Percentiles rank a stretch among this genome's conserved stretches.
phyloP scores from a whole-genome alignment of 148 eudicot genomes.

The Chenopodium berlandieri region DNA sequence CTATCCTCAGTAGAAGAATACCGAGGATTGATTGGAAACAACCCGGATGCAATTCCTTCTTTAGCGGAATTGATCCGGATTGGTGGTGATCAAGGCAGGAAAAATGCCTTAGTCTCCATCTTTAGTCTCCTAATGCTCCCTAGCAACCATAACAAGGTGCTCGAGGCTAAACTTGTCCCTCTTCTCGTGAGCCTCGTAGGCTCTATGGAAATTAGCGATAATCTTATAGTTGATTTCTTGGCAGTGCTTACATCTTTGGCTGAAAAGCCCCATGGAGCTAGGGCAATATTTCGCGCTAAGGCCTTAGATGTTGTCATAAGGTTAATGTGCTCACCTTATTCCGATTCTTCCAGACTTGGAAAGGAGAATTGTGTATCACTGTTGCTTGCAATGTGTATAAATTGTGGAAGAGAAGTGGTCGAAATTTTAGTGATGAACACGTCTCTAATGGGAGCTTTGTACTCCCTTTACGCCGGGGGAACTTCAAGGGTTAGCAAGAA shows the following conservation, averaged over 20 bases:
- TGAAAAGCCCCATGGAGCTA: constrained; percentile 60
- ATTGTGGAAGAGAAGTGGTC: constrained; percentile 70
- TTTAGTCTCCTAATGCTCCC: constrained; percentile 58
- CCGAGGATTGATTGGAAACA: constrained; percentile 50
- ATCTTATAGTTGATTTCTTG: constrained; percentile 52
- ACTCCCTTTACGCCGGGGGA: constrained; percentile 57
- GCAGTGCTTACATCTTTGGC: constrained; percentile 63
- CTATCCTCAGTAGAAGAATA: constrained; percentile 72
- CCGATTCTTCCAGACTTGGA: constrained; percentile 33
- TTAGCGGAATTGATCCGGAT: constrained; percentile 48
- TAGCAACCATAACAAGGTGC: constrained; percentile 50
- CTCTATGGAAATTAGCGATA: constrained; percentile 43
- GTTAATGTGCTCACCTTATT: constrained; percentile 41
- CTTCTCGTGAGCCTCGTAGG: constrained; percentile 41
- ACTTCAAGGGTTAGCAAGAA: constrained; percentile 57
- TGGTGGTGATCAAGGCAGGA: constrained; percentile 54
- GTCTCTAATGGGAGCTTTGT: constrained; percentile 58
- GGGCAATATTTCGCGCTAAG: constrained; percentile 43
- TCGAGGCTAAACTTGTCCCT: constrained; percentile 60
- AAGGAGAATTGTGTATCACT: constrained; percentile 69
- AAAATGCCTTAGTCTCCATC: constrained; percentile 64
- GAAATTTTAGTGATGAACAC: constrained; percentile 66
- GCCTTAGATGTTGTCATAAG: constrained; percentile 35
- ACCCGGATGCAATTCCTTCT: constrained; percentile 52
- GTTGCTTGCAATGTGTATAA: constrained; percentile 53